Percentiles rank a stretch among this genome's conserved stretches.
Conservation (phyloP, 164 flowering plant genomes). For the Kalanchoe fedtschenkoi region DNA sequence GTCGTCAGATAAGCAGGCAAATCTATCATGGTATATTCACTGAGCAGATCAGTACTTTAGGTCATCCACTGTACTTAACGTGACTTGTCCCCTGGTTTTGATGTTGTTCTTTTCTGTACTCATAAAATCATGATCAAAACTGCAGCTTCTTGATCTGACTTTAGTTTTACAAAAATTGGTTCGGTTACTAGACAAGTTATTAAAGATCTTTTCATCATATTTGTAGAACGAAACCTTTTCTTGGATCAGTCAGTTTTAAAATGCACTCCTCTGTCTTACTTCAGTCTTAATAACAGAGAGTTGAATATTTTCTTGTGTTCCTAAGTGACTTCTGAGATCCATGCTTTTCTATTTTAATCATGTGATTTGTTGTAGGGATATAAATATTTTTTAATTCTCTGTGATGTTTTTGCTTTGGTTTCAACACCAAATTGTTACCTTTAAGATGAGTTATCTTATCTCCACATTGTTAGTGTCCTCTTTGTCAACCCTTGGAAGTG, state of each 20-base stretch:
- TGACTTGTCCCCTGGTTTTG: no score
- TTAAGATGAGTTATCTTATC: background rate
- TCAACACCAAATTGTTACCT: background rate
- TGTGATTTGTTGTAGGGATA: background rate
- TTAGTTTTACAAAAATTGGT: no score
- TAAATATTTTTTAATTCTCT: background rate
- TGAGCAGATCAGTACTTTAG: no score
- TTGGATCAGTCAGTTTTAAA: background rate
- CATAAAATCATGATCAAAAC: no score
- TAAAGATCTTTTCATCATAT: background rate
- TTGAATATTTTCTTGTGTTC: background rate
- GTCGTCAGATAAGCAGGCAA: no score
- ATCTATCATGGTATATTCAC: no score
- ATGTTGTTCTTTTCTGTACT: no score
- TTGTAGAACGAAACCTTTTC: background rate
- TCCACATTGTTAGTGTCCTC: background rate
- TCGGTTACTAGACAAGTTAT: no score
- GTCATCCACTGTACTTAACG: no score
- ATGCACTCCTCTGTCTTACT: no score
- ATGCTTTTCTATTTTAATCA: background rate
- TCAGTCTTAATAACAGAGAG: no score
- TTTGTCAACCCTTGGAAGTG: background rate
- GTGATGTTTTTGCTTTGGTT: background rate
- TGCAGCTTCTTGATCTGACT: background rate
- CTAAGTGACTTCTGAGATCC: background rate